Evolutionary conservation across 352 stramenopile species (phyloP), one percentile per base, ranked within the genome.

Genomic region (Phytophthora rubi): DNA sequence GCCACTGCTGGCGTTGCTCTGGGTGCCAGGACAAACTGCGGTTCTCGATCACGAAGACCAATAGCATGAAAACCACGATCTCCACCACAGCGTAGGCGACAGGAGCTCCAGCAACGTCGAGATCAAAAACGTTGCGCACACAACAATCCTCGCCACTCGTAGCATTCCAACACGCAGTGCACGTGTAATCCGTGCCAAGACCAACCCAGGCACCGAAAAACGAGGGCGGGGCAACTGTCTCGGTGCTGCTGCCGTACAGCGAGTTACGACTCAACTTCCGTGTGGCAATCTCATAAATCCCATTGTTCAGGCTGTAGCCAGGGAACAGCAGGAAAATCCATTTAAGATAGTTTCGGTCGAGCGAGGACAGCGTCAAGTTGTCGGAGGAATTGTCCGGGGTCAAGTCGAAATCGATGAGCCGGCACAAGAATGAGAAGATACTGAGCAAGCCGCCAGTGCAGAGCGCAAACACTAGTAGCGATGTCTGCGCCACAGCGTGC

Each of bases 381-480:
- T 75, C 66, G 2, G 45, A 65, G 0, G 70, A 69, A 13, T 62
- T 71, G 26, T 54, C 51, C 35, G 74, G 58, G 4, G 56, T 69
- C 51, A 83, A 62, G 16, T 70, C 49, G 35, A 88, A 91, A 58
- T 90, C 77, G 6, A 93, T 82, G 26, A 93, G 64, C 21, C 85
- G 83, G 55, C 85, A 93, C 49, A 93, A 48, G 54, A 93, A 91
- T 39, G 85, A 93, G 57, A 93, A 88, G 49, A 93, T 91, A 48
- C 83, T 91, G 23, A 93, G 65, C 52, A 93, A 64, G 6, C 81
- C 82, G 18, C 82, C 86, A 0, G 81, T 83, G 18, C 82, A 78
- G 0, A 94, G 71, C 1, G 73, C 71, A 48, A 94, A 87, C 5
- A 91, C 81, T 26, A 94, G 70, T 51, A 91, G 67, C 6, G 79